Conservation (phyloP, 1,284 basidiomycete species). For the Ceratobasidium sp. region DNA sequence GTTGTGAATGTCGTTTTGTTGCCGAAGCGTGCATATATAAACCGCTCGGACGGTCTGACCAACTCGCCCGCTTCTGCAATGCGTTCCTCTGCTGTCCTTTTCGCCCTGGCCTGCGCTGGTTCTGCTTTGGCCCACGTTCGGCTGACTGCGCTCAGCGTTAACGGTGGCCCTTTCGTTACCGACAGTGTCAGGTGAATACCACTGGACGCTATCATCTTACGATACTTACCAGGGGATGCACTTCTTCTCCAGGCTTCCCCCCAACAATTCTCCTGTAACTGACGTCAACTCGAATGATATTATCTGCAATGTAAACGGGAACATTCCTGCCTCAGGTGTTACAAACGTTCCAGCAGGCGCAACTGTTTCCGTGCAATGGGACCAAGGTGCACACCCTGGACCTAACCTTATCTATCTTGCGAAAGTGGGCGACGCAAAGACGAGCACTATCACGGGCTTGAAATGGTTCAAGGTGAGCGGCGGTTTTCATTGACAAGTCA, state of each 20-base stretch:
- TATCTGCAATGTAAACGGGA: slow-evolving; percentile 44
- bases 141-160: slow-evolving; percentile 45
- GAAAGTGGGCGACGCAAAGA: slow-evolving; percentile 39
- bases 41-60: not conserved
- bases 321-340: slow-evolving; percentile 32
- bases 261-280: slow-evolving; percentile 43
- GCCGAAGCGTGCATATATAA: slow-evolving; percentile 9
- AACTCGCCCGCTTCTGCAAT: not conserved
- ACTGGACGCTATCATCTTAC: too few relatives aligned
- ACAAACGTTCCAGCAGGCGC: slow-evolving; percentile 46
- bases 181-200: slow-evolving; percentile 22
- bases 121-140: slow-evolving; percentile 43
- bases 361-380: slow-evolving; percentile 44
- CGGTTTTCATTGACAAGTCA: not conserved
- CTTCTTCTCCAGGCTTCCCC: slow-evolving; percentile 17
- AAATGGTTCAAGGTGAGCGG: slow-evolving; percentile 42
- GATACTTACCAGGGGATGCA: not conserved
- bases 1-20: not conserved
- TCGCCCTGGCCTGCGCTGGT: slow-evolving; percentile 16
- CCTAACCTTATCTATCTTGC: slow-evolving; percentile 45
- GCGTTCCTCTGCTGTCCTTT: slow-evolving; percentile 24
- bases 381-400: slow-evolving; percentile 28
- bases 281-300: slow-evolving; percentile 44
- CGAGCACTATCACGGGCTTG: slow-evolving; percentile 38
- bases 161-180: slow-evolving; percentile 43